These are phyloP conservation scores for Paxillus involutus DNA, from an alignment of 768 basidiomycete species.

Conservation along the genomic window DNA sequence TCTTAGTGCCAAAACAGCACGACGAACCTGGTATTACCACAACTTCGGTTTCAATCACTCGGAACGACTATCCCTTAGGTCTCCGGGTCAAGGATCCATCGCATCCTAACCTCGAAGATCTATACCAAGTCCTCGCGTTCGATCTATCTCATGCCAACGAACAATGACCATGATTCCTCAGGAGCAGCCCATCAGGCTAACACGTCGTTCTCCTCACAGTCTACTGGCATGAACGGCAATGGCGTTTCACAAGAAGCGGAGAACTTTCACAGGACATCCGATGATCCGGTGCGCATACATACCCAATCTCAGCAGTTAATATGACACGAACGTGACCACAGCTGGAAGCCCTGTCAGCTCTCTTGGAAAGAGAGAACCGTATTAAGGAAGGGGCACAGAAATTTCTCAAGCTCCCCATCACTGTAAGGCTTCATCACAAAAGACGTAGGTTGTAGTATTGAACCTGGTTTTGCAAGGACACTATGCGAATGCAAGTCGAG, in stretches of 20 bases:
- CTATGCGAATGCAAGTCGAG: slow-evolving; percentile 71
- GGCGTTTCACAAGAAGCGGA: slow-evolving; percentile 25
- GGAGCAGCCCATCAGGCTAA: slow-evolving; percentile 12
- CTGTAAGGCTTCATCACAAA: slow-evolving; percentile 35
- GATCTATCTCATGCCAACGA: too few species aligned
- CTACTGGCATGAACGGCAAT: slow-evolving; percentile 24
- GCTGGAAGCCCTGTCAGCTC: slow-evolving; percentile 67
- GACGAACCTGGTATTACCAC: too few species aligned
- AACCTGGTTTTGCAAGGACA: slow-evolving; percentile 41
- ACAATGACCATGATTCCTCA: not conserved
- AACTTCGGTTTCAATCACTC: too few species aligned
- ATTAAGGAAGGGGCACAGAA: slow-evolving; percentile 94
- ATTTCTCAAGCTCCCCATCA: slow-evolving; percentile 67
- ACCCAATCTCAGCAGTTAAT: not conserved
- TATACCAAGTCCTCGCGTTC: too few species aligned
- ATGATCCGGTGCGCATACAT: slow-evolving; percentile 30
- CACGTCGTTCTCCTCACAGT: slow-evolving; percentile 31
- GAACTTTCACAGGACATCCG: slow-evolving; percentile 14
- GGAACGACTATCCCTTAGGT: too few species aligned
- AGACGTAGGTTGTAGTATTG: slow-evolving; percentile 7
- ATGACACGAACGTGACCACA: slow-evolving; percentile 27
- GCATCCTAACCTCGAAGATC: too few species aligned
- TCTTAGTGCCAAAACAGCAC: too few species aligned
- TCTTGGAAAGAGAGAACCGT: slow-evolving; percentile 72
- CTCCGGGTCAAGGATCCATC: too few species aligned